Evolutionary conservation across 2,329 filamentous ascomycete species (phyloP).

Genomic region (Paraphoma sp.): DNA sequence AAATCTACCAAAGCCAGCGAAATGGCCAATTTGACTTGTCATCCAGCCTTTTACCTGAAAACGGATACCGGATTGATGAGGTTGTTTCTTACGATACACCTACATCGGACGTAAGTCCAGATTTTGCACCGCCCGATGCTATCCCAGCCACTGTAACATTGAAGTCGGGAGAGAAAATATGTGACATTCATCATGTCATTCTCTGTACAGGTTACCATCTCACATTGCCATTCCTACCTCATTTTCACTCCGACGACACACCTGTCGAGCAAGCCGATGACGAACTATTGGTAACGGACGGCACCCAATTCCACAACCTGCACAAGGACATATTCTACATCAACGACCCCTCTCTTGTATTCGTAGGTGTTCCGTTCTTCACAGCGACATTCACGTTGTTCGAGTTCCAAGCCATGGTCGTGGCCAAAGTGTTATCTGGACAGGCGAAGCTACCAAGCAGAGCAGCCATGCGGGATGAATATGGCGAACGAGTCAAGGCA

Average conservation of each 20-base stretch:
- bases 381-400: constrained; percentile 73
- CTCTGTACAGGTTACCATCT: constrained; percentile 74
- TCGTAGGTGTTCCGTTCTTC: constrained; percentile 71
- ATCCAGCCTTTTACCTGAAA: constrained; percentile 59
- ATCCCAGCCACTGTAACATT: constrained; percentile 62
- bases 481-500: constrained; percentile 38
- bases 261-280: constrained; percentile 58
- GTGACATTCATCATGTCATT: constrained; percentile 66
- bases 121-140: constrained; percentile 29
- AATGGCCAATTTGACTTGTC: constrained; percentile 67
- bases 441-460: constrained; percentile 55
- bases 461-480: constrained; percentile 53
- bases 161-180: constrained; percentile 60
- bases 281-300: constrained; percentile 67
- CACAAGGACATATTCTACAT: constrained; percentile 77
- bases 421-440: constrained; percentile 64
- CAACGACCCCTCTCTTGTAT: constrained; percentile 67
- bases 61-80: constrained; percentile 60
- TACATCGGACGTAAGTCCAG: neutral
- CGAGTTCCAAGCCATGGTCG: constrained; percentile 70
- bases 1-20: constrained; percentile 63
- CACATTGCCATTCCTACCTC: constrained; percentile 67
- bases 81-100: constrained; percentile 55
- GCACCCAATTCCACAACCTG: constrained; percentile 68
- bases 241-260: constrained; percentile 57